Percentiles rank a stretch among this genome's conserved stretches.
phyloP scores from a whole-genome alignment of 2,329 filamentous ascomycete genomes.

The Didymella keratinophila region DNA sequence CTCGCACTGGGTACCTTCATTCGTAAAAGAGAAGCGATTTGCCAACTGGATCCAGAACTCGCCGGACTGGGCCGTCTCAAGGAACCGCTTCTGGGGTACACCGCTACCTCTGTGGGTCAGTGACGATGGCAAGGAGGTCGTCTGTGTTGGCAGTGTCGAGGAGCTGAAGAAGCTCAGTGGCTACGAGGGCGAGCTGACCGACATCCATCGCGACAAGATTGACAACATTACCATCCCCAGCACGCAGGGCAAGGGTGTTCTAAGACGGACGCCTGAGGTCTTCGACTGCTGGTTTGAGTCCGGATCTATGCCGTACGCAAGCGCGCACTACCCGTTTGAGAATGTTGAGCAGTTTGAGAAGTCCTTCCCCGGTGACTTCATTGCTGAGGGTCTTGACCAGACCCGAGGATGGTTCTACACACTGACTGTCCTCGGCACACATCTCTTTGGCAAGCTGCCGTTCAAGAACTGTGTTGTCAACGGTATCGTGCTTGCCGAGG shows the following conservation, averaged over 20 bases:
- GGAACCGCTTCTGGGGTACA: conserved; percentile 95
- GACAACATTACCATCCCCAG: conserved; percentile 95
- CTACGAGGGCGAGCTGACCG: conserved; percentile 81
- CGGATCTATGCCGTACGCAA: conserved; percentile 93
- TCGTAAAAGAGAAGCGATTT: conserved; percentile 91
- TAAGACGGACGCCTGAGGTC: conserved; percentile 84
- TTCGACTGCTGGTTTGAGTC: conserved; percentile 99
- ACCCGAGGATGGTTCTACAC: conserved; percentile 98
- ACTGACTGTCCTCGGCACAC: conserved; percentile 83
- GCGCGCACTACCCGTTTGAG: conserved; percentile 90
- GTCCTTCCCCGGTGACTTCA: conserved; percentile 90
- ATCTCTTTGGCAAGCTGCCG: conserved; percentile 82
- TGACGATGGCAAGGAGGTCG: conserved; percentile 83
- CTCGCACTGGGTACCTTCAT: conserved; percentile 89
- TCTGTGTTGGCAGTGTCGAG: conserved; percentile 84
- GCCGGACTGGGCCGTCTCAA: conserved; percentile 92
- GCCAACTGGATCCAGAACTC: conserved; percentile 91
- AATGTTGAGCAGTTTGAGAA: conserved; percentile 82
- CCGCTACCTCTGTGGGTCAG: conserved; percentile 92
- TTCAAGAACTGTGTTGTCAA: conserved; percentile 98
- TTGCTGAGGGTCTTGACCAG: conserved; percentile 91
- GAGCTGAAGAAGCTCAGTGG: conserved; percentile 87
- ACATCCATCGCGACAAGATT: conserved; percentile 91
- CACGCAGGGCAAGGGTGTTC: conserved; percentile 82
- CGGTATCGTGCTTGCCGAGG: conserved; percentile 90